Percentiles rank a stretch among this genome's conserved stretches.
Conservation (phyloP, 2,329 filamentous ascomycete species). For the Phialophora macrospora region DNA sequence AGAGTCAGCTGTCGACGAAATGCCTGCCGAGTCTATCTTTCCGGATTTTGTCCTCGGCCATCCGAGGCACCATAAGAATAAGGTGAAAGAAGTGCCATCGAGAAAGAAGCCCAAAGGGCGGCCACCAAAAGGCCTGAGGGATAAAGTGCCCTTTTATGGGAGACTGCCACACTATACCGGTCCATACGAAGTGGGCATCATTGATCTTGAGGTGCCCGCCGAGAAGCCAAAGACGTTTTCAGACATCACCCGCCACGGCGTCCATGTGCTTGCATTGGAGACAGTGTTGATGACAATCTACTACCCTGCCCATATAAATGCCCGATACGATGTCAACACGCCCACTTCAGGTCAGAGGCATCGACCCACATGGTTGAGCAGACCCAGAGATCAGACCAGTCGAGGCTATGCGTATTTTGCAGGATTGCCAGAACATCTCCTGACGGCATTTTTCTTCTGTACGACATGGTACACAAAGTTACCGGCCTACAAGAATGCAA, state of each 20-base stretch:
- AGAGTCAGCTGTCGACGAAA: neutral
- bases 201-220: constrained; percentile 62
- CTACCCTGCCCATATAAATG: constrained; percentile 62
- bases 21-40: constrained; percentile 26
- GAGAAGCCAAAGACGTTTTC: constrained; percentile 55
- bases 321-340: constrained; percentile 46
- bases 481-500: constrained; percentile 66
- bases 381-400: constrained; percentile 61
- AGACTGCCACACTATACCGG: constrained; percentile 58
- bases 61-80: constrained; percentile 27
- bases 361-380: constrained; percentile 66
- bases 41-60: constrained; percentile 36
- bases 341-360: constrained; percentile 53
- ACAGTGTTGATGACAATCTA: constrained; percentile 70
- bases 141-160: constrained; percentile 53
- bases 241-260: constrained; percentile 55
- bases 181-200: constrained; percentile 58
- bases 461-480: constrained; percentile 69
- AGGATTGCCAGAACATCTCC: constrained; percentile 55
- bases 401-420: constrained; percentile 68
- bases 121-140: constrained; percentile 53
- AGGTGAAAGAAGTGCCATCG: constrained; percentile 17
- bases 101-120: constrained; percentile 50
- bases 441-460: constrained; percentile 59
- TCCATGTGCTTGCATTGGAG: constrained; percentile 58